Base-by-base conservation (phyloP, 768 basidiomycete species). In the Collybiopsis luxurians region DNA sequence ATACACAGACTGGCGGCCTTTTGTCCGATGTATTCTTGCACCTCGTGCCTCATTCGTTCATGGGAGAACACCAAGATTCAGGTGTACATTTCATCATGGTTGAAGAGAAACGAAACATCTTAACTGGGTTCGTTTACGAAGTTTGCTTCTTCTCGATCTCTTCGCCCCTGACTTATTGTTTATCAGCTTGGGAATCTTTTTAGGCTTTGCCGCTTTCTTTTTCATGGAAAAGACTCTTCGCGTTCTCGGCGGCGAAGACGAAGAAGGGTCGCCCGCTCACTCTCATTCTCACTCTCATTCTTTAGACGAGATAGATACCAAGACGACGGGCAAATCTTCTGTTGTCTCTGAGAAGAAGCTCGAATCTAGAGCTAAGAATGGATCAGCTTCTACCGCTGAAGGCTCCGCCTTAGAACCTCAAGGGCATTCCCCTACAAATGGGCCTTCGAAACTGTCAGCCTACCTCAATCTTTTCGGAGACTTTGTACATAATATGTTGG, bases 11-110 rank as follows among this genome's bases (percentile, higher is more conserved):
- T 10, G 94, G 94, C 30, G 94, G 94, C 27, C 80, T 97, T 26
- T 82, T 97, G 38, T 95, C 93, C 4, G 94, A 97, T 69, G 92
- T 95, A 40, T 94, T 95, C 71, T 74, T 97, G 49, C 93, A 96
- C 68, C 83, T 96, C 34, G 85, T 96, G 53, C 94, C 94, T 21
- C 94, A 95, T 68, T 82, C 89, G 9, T 96, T 96, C 71, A 88
- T 94, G 78, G 94, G 94, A 30, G 94, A 95, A 65, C 82, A 87
- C 66, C 85, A 87, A 63, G 86, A 83, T 56, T 73, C 77, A 39
- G 84, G 85, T 27, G 87, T 87, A 13, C 86, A 87, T 56, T 81
- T 94, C 57, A 80, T 94, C 39, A 82, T 93, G 75, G 89, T 95
- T 5, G 91, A 95, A 69, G 90, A 93, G 67, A 94, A 92, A 72